Evolutionary conservation across 2,329 filamentous ascomycete genomes (phyloP).

Genomic region (Alternaria infectoria): DNA sequence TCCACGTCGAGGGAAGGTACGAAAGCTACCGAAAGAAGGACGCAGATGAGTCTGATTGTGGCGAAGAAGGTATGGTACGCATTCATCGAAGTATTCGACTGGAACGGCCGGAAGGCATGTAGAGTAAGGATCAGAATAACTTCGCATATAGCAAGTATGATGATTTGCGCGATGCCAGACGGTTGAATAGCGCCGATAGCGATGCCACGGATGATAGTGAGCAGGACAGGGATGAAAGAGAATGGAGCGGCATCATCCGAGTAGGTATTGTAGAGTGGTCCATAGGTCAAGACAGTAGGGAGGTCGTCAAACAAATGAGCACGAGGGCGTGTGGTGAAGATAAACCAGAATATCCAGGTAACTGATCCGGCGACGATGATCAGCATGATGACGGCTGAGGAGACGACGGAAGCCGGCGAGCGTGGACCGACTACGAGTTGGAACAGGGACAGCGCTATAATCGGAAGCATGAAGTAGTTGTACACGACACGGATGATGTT

Average conservation of each 20-base stretch:
- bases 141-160: slow-evolving; percentile 91
- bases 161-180: slow-evolving; percentile 90
- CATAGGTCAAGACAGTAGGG: slow-evolving; percentile 85
- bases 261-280: slow-evolving; percentile 96
- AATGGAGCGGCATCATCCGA: slow-evolving; percentile 92
- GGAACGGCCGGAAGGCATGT: slow-evolving; percentile 88
- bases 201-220: slow-evolving; percentile 85
- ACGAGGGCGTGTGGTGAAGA: slow-evolving; percentile 79
- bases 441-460: slow-evolving; percentile 86
- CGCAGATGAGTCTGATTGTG: slow-evolving; percentile 73
- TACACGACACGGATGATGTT: slow-evolving; percentile 78
- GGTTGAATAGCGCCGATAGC: slow-evolving; percentile 92
- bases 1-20: slow-evolving; percentile 80
- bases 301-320: slow-evolving; percentile 93
- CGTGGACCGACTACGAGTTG: slow-evolving; percentile 78
- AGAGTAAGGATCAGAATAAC: slow-evolving; percentile 87
- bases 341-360: slow-evolving; percentile 79
- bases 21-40: slow-evolving; percentile 67
- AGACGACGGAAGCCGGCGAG: slow-evolving; percentile 75
- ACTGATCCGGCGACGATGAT: slow-evolving; percentile 75
- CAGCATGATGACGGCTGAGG: slow-evolving; percentile 76
- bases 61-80: slow-evolving; percentile 90
- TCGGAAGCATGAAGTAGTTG: slow-evolving; percentile 89
- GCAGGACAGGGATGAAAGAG: slow-evolving; percentile 81
- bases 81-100: slow-evolving; percentile 95